Evolutionary conservation across 116 monocot genomes (phyloP).

Genomic region (Phalaenopsis hybrid): DNA sequence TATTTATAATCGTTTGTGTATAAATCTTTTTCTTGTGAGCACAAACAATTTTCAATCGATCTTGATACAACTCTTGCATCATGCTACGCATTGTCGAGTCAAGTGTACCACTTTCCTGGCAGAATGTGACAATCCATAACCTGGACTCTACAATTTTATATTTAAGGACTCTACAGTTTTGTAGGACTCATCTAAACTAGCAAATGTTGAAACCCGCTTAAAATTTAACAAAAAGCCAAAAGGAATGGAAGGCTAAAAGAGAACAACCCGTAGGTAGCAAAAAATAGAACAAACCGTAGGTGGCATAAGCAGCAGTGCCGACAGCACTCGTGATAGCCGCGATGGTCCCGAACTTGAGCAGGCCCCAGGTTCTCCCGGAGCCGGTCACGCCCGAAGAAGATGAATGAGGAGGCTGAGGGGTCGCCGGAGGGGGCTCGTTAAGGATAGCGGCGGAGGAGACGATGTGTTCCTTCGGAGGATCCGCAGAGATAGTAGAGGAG

Average conservation of each 20-base stretch:
- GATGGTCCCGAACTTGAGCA: constrained; percentile 30
- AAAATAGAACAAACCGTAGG: constrained; percentile 31
- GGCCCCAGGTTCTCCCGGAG: constrained; percentile 19
- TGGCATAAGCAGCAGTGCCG: constrained; percentile 40
- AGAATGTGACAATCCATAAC: no score
- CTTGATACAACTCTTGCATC: no score
- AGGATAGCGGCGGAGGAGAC: constrained; percentile 10
- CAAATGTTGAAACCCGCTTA: neutral
- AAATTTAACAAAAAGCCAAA: neutral
- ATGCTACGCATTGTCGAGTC: no score
- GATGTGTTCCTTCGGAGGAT: constrained; percentile 12
- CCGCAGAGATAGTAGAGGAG: constrained; percentile 23
- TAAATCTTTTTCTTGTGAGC: no score
- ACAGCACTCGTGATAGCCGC: constrained; percentile 27
- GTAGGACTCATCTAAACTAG: neutral
- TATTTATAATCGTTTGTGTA: no score
- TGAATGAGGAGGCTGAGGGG: neutral
- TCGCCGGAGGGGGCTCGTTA: constrained; percentile 9
- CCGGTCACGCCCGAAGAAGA: constrained; percentile 1
- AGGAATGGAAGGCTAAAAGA: neutral
- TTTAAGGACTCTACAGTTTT: no score
- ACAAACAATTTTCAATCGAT: no score
- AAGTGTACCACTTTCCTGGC: no score
- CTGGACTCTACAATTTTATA: neutral
- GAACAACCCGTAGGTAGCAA: constrained; percentile 38